Evolutionary conservation across 2,329 filamentous ascomycete genomes (phyloP), one percentile per base, ranked within the genome.

Genomic region (Trichophyton schoenleinii): DNA sequence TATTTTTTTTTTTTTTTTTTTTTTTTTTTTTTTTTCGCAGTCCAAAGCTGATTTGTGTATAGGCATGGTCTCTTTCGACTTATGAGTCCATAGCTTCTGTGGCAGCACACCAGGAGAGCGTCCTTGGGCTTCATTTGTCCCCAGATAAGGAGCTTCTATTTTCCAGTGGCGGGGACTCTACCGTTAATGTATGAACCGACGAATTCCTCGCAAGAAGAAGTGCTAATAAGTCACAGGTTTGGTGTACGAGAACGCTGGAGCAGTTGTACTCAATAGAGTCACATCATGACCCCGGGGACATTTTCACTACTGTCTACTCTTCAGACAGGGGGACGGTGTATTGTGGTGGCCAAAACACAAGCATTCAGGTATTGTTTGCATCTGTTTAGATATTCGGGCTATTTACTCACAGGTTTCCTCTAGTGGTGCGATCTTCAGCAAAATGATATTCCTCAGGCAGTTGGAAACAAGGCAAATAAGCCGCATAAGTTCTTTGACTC

Each of bases 401-500:
- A n/a, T 5, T 25, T 53, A 22, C 22, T 53, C 22, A 31, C 22
- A 6, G 22, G 6, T 64, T 60, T 60, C 49, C 58, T 55, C 6
- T 58, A 82, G 79, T 99, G 94, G 94, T 88, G 90, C 67, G 82
- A 86, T 65, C 77, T 96, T 61, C 83, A 83, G 67, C 83, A 89
- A 64, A 81, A 83, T 25, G 78, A 80, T 34, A 89, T 25, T 81
- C 88, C 42, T 0, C 74, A 86, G 52, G 85, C 84, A 7, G 80
- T 83, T 8, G 83, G 83, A 48, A 90, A 92, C 66, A 88, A 88
- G 0, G 87, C 87, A 38, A 82, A 86, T 63, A 82, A 90, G 44
- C 87, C 88, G 64, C 90, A 96, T 72, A 83, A 88, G 25, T 97
- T 97, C 77, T 97, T 96, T 70, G 92, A 97, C 73, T 96, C 91